Evolutionary conservation across 495 filamentous ascomycete genomes (phyloP).

Genomic region (Aspergillus nanangensis): DNA sequence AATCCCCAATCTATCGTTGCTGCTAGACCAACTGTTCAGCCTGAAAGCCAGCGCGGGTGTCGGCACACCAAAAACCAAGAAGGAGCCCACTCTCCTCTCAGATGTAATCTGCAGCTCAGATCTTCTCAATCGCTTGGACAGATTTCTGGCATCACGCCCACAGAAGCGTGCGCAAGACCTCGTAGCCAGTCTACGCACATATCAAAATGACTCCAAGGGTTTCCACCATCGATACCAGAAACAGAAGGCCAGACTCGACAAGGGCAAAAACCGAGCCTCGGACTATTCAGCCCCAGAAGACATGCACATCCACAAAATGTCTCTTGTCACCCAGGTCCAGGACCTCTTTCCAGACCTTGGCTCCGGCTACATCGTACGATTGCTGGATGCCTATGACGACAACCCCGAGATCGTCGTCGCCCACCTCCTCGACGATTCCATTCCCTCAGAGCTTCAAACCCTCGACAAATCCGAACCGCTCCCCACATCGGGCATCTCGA

Average conservation of each 20-base stretch:
- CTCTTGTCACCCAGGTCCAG: constrained; percentile 78
- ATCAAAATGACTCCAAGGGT: constrained; percentile 39
- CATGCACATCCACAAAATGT: constrained; percentile 76
- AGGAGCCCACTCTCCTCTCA: constrained; percentile 38
- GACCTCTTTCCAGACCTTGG: constrained; percentile 92
- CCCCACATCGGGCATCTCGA: constrained; percentile 13
- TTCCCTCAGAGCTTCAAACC: constrained; percentile 50
- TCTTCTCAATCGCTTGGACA: constrained; percentile 40
- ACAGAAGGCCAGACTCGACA: constrained; percentile 53
- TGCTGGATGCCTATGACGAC: constrained; percentile 75
- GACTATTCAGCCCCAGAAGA: constrained; percentile 39
- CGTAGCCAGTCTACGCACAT: constrained; percentile 35
- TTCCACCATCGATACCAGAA: constrained; percentile 53
- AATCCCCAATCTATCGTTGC: constrained; percentile 61
- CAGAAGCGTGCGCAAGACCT: constrained; percentile 44
- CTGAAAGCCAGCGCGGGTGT: constrained; percentile 63
- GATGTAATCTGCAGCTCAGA: constrained; percentile 42
- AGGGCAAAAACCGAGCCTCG: constrained; percentile 62
- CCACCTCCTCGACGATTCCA: constrained; percentile 77
- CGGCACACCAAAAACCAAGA: constrained; percentile 36
- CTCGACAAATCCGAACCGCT: constrained; percentile 40
- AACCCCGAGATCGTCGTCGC: constrained; percentile 75
- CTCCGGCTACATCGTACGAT: constrained; percentile 70
- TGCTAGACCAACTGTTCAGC: constrained; percentile 78
- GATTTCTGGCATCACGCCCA: constrained; percentile 49